These are phyloP conservation scores for Tuber magnatum DNA, from an alignment of 495 filamentous ascomycete species.

Conservation along the genomic window DNA sequence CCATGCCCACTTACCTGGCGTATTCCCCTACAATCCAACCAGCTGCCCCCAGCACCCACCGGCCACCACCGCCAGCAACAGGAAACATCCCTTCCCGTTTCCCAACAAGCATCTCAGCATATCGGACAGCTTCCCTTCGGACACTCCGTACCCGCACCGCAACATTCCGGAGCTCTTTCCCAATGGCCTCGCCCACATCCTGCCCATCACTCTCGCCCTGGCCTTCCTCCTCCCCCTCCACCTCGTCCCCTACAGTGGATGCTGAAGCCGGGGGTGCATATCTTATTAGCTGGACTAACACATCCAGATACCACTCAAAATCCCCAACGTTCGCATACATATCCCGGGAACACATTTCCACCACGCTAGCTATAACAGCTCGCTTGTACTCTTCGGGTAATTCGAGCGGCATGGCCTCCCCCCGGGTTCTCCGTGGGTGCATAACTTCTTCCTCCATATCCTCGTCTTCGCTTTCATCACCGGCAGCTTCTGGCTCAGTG, in stretches of 20 bases:
- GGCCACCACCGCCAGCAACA: conserved; percentile 44
- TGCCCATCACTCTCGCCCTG: conserved; percentile 36
- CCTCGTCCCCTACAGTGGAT: conserved; percentile 14
- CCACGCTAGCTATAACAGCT: conserved; percentile 67
- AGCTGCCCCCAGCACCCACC: conserved; percentile 57
- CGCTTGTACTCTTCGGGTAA: conserved; percentile 76
- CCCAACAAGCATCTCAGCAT: conserved; percentile 70
- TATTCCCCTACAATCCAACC: conserved; percentile 88
- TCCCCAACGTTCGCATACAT: conserved; percentile 79
- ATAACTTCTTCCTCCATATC: conserved; percentile 39
- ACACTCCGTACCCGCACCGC: conserved; percentile 85
- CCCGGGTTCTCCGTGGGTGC: conserved; percentile 20
- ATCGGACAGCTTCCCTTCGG: conserved; percentile 64
- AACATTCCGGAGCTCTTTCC: conserved; percentile 75
- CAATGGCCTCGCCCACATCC: conserved; percentile 65
- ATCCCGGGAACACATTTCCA: conserved; percentile 85
- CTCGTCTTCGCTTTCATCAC: conserved; percentile 33
- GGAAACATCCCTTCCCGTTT: conserved; percentile 48
- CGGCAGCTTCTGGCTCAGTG: conserved; percentile 40
- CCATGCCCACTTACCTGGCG: conserved; percentile 46
- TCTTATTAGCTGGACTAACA: conserved; percentile 71
- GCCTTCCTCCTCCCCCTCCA: conserved; percentile 21
- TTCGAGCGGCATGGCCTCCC: conserved; percentile 24
- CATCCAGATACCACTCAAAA: conserved; percentile 94
- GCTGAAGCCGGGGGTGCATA: conserved; percentile 51